Base-by-base conservation (phyloP, 768 basidiomycete genomes). In the Piloderma croceum region DNA sequence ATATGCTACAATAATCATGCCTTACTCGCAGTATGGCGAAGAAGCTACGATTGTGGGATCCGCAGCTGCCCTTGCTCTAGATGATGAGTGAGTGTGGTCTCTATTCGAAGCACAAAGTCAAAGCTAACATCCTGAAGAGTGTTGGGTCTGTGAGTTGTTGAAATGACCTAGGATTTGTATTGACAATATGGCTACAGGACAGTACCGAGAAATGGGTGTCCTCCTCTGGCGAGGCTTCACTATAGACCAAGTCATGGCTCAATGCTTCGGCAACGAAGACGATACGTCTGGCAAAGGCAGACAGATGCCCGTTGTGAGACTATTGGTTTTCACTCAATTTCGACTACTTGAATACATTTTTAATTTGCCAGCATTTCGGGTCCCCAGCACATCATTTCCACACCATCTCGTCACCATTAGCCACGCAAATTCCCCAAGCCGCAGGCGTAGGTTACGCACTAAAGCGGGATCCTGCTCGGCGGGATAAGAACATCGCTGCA, bases 361-460 rank as follows among this genome's bases (percentile, higher is more conserved):
- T 21, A 4, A 3, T 1, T 32, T 24, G 23, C 13, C 21, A 90
- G 77, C 92, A 97, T 55, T 90, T 91, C 59, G 88, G 90, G 11
- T 90, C 90, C 5, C 72, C 75, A 1, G 65, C 78, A 42, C 77
- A 85, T 43, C 92, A 94, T 58, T 94, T 93, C 58, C 88, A 92
- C 62, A 90, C 88, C 15, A 96, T 96, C 45, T 96, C 93, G 3
- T 92, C 89, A 5, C 87, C 92, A 1, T 71, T 97, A 20, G 90
- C 86, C 7, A 97, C 93, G 1, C 92, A 97, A 62, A 89, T 96
- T 50, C 91, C 90, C 6, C 90, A 93, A 61, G 93, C 90, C 18
- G 91, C 92, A 0, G 93, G 92, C 12, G 90, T 94, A 5, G 92
- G 77, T 0, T 94, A 88, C 54, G 90, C 93, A 1, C 70, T 97